Base-by-base conservation (phyloP, 1,284 basidiomycete genomes). In the Leccinum olivaceoglutinosum region DNA sequence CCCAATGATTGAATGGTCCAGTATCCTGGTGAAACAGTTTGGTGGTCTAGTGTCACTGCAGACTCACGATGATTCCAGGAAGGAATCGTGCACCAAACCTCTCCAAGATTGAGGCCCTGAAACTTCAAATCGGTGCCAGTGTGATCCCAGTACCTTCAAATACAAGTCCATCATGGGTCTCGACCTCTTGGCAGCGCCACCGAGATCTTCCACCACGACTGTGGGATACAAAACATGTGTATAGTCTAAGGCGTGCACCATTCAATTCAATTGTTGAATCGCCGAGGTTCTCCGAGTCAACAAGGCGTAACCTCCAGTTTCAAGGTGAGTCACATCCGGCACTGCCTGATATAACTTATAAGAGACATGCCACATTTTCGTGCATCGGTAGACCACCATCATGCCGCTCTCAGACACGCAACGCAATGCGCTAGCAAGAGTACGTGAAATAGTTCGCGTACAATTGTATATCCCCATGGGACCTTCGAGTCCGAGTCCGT, bases 391-490 rank as follows among this genome's bases (percentile, higher is more conserved):
- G 41, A 49, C 32, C n/a, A 9, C 21, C 41, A 59, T 16, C 58
- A 62, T 66, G 60, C 71, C 71, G 29, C 60, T 71, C 9, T 71
- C 69, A 10, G 68, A 68, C 4, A 36, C n/a, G 34, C 69, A 70
- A 36, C 61, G 58, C 0, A 60, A 54, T 2, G 70, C 64, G 0
- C 36, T 70, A n/a, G 9, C 60, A 25, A 14, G 4, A 2, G 0
- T 64, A 2, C 71, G 69, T 12, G 54, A 54, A 36, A 12, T 1
- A 12, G 21, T 61, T 7, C 14, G 0, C 4, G 11, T 1, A 4
- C 1, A 11, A 4, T 5, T 12, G 3, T 18, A n/a, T 32, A 25
- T 25, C 2, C 16, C 11, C 9, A 36, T 21, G 63, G 63, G 14
- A 34, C 51, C 1, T 57, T 59, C 16, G 46, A 61, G 58, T 72